Evolutionary conservation across 305 asterid genomes (phyloP).

Genomic region (Fraxinus xanthoxyloides): DNA sequence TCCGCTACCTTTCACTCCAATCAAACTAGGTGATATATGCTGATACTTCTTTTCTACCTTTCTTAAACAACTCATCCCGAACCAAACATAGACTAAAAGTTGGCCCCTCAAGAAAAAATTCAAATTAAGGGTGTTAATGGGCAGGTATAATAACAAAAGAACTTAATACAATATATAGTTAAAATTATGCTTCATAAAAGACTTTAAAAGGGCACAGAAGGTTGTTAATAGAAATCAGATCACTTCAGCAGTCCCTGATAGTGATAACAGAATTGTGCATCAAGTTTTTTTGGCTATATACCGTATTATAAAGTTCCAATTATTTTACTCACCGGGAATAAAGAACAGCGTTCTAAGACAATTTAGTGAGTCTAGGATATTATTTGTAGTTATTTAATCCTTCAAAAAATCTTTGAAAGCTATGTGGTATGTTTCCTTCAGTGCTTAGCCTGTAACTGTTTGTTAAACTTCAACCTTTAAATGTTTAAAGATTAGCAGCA

Average conservation of each 20-base stretch:
- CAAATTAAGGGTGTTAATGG: neutral
- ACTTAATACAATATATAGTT: neutral
- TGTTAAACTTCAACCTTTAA: neutral
- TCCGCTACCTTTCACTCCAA: neutral
- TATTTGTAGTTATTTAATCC: neutral
- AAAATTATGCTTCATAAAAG: neutral
- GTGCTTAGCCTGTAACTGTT: neutral
- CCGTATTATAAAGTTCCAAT: neutral
- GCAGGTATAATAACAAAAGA: neutral
- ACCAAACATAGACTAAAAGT: neutral
- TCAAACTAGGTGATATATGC: neutral
- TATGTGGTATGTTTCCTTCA: neutral
- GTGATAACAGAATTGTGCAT: neutral
- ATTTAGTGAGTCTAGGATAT: neutral
- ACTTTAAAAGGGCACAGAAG: neutral
- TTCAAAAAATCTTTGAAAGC: neutral
- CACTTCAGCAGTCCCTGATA: neutral
- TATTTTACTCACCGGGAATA: neutral
- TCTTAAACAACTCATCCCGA: neutral
- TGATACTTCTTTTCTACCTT: neutral
- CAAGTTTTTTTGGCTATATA: neutral
- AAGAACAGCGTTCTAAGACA: neutral
- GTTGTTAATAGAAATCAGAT: neutral
- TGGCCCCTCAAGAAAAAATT: neutral
- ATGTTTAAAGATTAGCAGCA: neutral